A percentile compares a stretch with the other conserved stretches of the same genome.
Evolutionary conservation across 306 rosid species (phyloP).

Genomic region (Quercus berberidifolia): DNA sequence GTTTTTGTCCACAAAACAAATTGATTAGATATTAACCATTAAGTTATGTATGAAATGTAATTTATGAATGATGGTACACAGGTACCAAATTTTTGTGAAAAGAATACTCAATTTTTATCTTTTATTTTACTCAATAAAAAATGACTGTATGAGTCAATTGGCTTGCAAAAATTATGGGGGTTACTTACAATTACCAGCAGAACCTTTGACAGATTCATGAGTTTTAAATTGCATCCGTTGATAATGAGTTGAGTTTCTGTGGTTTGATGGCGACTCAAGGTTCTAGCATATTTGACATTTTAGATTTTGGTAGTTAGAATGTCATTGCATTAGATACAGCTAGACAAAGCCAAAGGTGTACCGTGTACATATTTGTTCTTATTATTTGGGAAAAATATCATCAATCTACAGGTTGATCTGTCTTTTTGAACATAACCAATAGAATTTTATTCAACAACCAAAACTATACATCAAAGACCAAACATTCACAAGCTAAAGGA

Average conservation of each 20-base stretch:
- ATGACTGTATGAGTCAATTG: no score
- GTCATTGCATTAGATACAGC: background rate
- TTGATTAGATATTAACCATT: no score
- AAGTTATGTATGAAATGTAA: no score
- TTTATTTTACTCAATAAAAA: no score
- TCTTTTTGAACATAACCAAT: no score
- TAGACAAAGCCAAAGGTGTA: background rate
- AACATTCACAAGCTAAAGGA: no score
- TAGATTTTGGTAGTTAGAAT: background rate
- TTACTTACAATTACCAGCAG: background rate
- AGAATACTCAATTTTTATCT: no score
- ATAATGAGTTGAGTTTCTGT: background rate
- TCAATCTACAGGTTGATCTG: background rate
- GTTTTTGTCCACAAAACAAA: no score
- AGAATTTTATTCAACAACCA: no score
- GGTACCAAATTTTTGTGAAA: no score
- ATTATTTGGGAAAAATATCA: background rate
- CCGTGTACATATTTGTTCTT: background rate
- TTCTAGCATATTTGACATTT: background rate
- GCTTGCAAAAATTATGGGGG: background rate
- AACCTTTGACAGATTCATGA: background rate
- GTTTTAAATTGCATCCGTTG: background rate
- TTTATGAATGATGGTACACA: no score
- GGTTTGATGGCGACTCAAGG: background rate
- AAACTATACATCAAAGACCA: no score